A percentile compares a stretch with the other conserved stretches of the same genome.
These are phyloP conservation scores for Platismatia glauca DNA, from an alignment of 495 filamentous ascomycete species.

Conservation along the genomic window DNA sequence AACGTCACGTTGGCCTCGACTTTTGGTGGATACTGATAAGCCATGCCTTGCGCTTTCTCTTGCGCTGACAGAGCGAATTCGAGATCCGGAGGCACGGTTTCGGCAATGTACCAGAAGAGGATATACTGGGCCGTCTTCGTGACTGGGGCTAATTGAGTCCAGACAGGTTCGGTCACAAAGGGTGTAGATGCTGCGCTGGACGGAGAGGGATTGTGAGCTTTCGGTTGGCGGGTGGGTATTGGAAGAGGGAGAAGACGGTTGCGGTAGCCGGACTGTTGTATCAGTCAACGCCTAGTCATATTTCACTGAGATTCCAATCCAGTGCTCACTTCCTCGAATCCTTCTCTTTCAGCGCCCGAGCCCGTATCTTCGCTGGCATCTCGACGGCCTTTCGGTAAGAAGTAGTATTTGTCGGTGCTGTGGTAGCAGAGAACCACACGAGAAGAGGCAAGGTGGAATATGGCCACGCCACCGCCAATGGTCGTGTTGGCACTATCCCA, in stretches of 20 bases:
- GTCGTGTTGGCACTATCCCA: slow-evolving; percentile 22
- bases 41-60: slow-evolving; percentile 9
- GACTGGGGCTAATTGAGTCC: slow-evolving; percentile 34
- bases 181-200: not conserved
- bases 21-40: slow-evolving; percentile 22
- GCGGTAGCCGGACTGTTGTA: slow-evolving; percentile 35
- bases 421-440: slow-evolving; percentile 40
- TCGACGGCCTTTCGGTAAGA: slow-evolving; percentile 39
- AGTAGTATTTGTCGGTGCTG: slow-evolving; percentile 33
- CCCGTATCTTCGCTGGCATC: slow-evolving; percentile 36
- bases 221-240: slow-evolving; percentile 34
- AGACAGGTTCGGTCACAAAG: slow-evolving; percentile 35
- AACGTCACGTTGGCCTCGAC: slow-evolving; percentile 31
- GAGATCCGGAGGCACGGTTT: slow-evolving; percentile 37
- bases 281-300: not conserved
- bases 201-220: slow-evolving; percentile 20
- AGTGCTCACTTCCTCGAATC: slow-evolving; percentile 37
- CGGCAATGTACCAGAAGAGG: slow-evolving; percentile 42
- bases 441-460: slow-evolving; percentile 37
- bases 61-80: slow-evolving; percentile 22
- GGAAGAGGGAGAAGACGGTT: slow-evolving; percentile 40
- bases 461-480: slow-evolving; percentile 37
- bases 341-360: slow-evolving; percentile 36
- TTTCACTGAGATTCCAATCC: not conserved
- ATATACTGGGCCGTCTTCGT: slow-evolving; percentile 32